Percentiles rank a stretch among this genome's conserved stretches.
phyloP scores from a whole-genome alignment of 2,329 filamentous ascomycete genomes.

The Hymenoscyphus occultus region DNA sequence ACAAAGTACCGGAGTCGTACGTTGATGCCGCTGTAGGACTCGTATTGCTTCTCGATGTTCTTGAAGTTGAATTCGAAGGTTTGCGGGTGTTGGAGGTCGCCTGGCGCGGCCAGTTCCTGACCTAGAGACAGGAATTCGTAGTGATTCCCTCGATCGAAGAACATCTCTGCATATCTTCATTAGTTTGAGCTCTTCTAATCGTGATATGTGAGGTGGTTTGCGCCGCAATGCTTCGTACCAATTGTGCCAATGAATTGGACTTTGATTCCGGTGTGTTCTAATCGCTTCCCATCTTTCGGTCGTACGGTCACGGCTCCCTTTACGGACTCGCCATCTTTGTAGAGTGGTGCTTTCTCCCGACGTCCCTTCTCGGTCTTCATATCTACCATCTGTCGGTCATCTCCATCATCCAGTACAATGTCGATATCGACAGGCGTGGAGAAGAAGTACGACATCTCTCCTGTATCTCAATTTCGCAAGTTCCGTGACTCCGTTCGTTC shows the following conservation, averaged over 20 bases:
- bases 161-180: conserved; percentile 77
- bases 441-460: conserved; percentile 91
- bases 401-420: conserved; percentile 91
- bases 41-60: conserved; percentile 99
- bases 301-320: conserved; percentile 93
- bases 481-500: neutral
- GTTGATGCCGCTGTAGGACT: conserved; percentile 99
- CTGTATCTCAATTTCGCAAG: neutral
- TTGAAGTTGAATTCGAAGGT: conserved; percentile 99
- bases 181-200: conserved; percentile 10
- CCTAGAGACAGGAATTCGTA: conserved; percentile 98
- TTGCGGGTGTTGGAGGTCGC: conserved; percentile 97
- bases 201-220: conserved; percentile 1
- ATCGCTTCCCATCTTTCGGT: conserved; percentile 94
- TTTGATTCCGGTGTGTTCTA: conserved; percentile 99
- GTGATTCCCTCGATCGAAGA: conserved; percentile 98
- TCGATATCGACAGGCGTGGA: conserved; percentile 98
- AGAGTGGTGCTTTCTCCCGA: conserved; percentile 92
- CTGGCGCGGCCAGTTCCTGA: conserved; percentile 93
- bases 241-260: conserved; percentile 99
- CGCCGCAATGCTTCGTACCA: conserved; percentile 51
- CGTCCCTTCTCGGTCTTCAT: conserved; percentile 98
- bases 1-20: conserved; percentile 99
- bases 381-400: conserved; percentile 92
- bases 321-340: conserved; percentile 97